phyloP scores from a whole-genome alignment of 2,329 filamentous ascomycete species.

The Chalaropsis ovoidea region DNA sequence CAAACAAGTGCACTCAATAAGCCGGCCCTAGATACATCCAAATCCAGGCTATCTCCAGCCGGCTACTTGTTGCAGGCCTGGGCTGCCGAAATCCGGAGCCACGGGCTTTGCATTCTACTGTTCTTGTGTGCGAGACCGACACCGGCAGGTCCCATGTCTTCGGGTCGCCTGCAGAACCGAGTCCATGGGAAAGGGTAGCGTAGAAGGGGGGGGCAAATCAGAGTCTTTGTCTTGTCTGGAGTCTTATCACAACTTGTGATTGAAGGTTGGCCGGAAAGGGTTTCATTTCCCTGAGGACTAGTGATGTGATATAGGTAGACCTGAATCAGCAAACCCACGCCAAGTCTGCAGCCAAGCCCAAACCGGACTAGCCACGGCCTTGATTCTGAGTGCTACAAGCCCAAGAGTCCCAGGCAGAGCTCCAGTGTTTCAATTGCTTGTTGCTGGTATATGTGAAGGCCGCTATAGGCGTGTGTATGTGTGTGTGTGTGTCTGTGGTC shows the following conservation, averaged over 20 bases:
- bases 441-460: neutral
- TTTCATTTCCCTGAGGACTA: neutral
- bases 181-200: neutral
- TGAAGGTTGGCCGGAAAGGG: neutral
- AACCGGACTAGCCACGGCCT: neutral
- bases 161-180: neutral
- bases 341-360: neutral
- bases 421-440: conserved; percentile 2
- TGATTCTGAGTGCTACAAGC: neutral
- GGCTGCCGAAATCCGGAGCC: neutral
- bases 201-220: neutral
- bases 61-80: neutral
- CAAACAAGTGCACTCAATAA: neutral
- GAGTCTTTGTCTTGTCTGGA: neutral
- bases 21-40: neutral
- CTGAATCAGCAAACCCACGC: neutral
- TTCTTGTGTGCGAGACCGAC: neutral
- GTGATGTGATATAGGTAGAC: neutral
- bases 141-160: neutral
- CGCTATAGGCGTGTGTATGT: neutral
- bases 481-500: neutral
- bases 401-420: neutral
- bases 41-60: neutral
- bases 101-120: neutral
- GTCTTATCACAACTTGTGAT: neutral